Percentiles rank a stretch among this genome's conserved stretches.
phyloP scores from a whole-genome alignment of 164 flowering plant genomes.

The Stephania japonica region DNA sequence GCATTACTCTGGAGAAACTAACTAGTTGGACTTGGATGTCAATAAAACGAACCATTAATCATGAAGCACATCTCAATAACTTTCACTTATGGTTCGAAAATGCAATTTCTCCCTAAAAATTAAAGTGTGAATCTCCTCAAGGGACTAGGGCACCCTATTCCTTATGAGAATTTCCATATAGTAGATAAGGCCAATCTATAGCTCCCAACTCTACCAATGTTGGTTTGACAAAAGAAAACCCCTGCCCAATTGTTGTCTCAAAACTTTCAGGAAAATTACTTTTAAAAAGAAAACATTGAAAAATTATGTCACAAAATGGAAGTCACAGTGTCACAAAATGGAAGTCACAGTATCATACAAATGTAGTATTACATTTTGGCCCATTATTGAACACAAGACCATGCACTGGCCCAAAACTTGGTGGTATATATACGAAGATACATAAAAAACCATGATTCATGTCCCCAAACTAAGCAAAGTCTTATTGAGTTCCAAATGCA shows the following conservation, averaged over 20 bases:
- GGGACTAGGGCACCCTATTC: background rate
- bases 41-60: too few species aligned
- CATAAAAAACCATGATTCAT: slow-evolving; percentile 10
- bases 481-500: background rate
- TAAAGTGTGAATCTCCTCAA: too few species aligned
- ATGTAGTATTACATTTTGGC: background rate
- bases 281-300: background rate
- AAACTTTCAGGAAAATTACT: background rate
- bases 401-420: background rate
- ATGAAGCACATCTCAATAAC: too few species aligned
- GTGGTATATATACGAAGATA: slow-evolving; percentile 2
- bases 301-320: background rate
- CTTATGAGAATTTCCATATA: background rate
- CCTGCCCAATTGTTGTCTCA: background rate
- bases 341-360: too few species aligned
- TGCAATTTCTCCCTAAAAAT: too few species aligned
- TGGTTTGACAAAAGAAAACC: background rate
- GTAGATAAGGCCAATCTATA: background rate
- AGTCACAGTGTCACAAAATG: background rate
- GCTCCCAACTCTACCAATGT: background rate
- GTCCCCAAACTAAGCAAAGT: background rate
- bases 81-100: too few species aligned
- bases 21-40: too few species aligned
- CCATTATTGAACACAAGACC: background rate
- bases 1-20: too few species aligned